Conservation (phyloP, 2,329 filamentous ascomycete species). For the Pseudocercospora vitis region DNA sequence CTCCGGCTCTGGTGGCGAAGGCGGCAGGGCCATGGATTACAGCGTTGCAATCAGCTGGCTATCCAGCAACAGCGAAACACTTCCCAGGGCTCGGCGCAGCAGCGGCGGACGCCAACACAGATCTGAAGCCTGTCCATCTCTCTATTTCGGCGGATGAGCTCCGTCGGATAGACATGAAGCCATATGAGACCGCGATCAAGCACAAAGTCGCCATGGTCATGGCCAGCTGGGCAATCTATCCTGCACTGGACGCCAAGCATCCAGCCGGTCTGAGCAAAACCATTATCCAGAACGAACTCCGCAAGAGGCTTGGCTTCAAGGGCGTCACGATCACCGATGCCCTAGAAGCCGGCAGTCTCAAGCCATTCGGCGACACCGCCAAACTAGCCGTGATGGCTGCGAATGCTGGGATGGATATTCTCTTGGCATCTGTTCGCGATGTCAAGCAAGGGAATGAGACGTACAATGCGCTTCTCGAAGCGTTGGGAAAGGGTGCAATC, state of each 20-base stretch:
- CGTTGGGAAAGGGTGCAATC: constrained; percentile 13
- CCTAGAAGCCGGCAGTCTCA: constrained; percentile 22
- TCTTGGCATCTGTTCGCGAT: constrained; percentile 16
- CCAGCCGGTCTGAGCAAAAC: constrained; percentile 19
- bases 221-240: constrained; percentile 25
- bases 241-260: constrained; percentile 13
- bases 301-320: constrained; percentile 15
- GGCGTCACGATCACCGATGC: constrained; percentile 27
- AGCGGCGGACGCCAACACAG: constrained; percentile 15
- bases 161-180: constrained; percentile 16
- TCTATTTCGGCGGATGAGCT: constrained; percentile 15
- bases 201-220: constrained; percentile 20
- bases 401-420: constrained; percentile 23
- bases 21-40: constrained; percentile 17
- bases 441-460: constrained; percentile 16
- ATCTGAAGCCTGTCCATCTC: constrained; percentile 19
- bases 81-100: constrained; percentile 23
- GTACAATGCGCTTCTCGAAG: constrained; percentile 14
- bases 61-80: constrained; percentile 24
- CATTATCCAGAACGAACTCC: constrained; percentile 19
- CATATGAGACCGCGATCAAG: constrained; percentile 16
- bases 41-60: constrained; percentile 15
- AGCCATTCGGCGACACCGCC: constrained; percentile 16
- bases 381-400: constrained; percentile 15
- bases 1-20: constrained; percentile 11